These are phyloP conservation scores for Breviolum minutum DNA, from an alignment of 73 alveolate species.

Conservation along the genomic window DNA sequence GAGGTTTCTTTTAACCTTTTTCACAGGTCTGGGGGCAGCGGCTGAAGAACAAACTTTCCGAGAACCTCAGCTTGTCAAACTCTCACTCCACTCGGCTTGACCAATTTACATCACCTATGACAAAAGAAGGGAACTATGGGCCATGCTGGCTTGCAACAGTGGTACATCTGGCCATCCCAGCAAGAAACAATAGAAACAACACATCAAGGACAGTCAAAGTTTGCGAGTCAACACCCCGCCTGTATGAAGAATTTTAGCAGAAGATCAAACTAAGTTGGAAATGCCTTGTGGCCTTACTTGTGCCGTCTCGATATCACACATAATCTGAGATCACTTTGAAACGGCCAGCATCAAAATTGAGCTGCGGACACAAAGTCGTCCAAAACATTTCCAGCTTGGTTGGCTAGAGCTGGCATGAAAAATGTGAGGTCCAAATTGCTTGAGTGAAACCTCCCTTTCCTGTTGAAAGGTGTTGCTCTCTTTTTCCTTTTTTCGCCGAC, in stretches of 20 bases:
- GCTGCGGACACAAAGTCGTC: slow-evolving; percentile 1
- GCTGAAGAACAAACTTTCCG: too few species aligned
- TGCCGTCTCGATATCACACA: too few species aligned
- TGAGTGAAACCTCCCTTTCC: too few species aligned
- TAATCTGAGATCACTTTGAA: too few species aligned
- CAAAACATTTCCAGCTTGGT: slow-evolving; percentile 13
- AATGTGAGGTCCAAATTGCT: neutral
- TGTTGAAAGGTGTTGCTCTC: too few species aligned
- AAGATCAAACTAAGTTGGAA: slow-evolving; percentile 45
- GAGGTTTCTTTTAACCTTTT: too few species aligned
- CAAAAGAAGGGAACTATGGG: neutral
- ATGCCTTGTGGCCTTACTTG: slow-evolving; percentile 61
- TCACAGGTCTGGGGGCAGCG: too few species aligned
- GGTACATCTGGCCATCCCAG: neutral
- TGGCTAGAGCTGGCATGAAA: slow-evolving; percentile 5
- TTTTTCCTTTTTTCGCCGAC: too few species aligned
- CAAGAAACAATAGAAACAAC: neutral
- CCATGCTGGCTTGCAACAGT: neutral
- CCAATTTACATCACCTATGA: too few species aligned
- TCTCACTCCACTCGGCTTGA: too few species aligned
- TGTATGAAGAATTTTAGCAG: neutral
- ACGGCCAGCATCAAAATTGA: too few species aligned
- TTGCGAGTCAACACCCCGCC: neutral
- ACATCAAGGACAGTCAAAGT: neutral
- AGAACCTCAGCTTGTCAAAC: too few species aligned